phyloP scores from a whole-genome alignment of 441 rosid genomes.

The Erodium chrysanthum region DNA sequence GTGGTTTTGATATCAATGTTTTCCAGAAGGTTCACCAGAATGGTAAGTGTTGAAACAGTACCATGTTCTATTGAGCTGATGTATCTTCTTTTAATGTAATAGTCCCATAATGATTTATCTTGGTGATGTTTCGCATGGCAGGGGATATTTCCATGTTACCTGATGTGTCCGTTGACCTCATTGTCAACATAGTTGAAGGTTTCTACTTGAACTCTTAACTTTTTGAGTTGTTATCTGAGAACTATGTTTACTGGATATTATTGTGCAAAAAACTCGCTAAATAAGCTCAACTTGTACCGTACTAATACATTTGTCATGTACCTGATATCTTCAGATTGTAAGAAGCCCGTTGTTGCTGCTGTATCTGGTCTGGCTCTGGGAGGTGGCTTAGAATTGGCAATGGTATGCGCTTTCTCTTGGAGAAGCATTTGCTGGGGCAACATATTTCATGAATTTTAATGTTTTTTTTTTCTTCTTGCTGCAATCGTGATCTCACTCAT shows the following conservation, averaged over 20 bases:
- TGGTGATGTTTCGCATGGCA: slow-evolving; percentile 25
- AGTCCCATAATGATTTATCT: not conserved
- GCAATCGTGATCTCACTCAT: not conserved
- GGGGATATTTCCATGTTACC: slow-evolving; percentile 67
- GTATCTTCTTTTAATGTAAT: not conserved
- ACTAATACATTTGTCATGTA: not conserved
- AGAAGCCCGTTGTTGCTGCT: slow-evolving; percentile 94
- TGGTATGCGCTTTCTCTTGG: slow-evolving; percentile 39
- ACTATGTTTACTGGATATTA: not conserved
- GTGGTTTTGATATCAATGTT: slow-evolving; percentile 85
- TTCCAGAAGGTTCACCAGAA: slow-evolving; percentile 57
- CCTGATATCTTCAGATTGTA: slow-evolving; percentile 36
- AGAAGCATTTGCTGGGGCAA: not conserved
- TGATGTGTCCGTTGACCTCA: slow-evolving; percentile 70
- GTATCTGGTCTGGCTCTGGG: slow-evolving; percentile 94
- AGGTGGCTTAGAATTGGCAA: slow-evolving; percentile 86
- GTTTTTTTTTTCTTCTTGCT: not conserved
- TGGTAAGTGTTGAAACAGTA: slow-evolving; percentile 33
- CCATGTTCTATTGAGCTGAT: not conserved
- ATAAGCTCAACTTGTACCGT: not conserved
- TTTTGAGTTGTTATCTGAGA: not conserved
- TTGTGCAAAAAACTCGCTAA: not conserved
- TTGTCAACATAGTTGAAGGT: slow-evolving; percentile 76
- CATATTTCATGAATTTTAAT: not conserved
- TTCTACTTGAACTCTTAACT: not conserved